A percentile compares a stretch with the other conserved stretches of the same genome.
phyloP scores from a whole-genome alignment of 192 early-diverging fungal species.

The Obelidium mucronatum region DNA sequence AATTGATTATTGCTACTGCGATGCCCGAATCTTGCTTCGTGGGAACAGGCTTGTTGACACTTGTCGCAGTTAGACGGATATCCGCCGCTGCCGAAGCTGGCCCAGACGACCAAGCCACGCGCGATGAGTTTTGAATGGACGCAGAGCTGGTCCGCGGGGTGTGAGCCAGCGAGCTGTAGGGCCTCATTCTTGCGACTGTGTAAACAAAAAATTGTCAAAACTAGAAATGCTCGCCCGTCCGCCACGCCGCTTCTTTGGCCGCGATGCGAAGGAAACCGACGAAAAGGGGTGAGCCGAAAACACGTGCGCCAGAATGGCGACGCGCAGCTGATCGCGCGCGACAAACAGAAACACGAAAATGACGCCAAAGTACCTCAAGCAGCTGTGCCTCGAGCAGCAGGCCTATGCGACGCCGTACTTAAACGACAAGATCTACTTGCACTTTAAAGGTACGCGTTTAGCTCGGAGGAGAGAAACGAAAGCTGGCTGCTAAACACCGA shows the following conservation, averaged over 20 bases:
- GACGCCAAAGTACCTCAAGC: slow-evolving; percentile 61
- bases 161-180: too few species aligned
- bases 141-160: too few species aligned
- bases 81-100: too few species aligned
- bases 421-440: slow-evolving; percentile 70
- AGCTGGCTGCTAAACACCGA: too few species aligned
- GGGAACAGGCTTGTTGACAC: too few species aligned
- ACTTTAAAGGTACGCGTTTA: slow-evolving; percentile 62
- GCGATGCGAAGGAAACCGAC: slow-evolving; percentile 44
- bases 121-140: too few species aligned
- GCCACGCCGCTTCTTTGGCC: slow-evolving; percentile 28
- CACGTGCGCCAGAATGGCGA: not conserved
- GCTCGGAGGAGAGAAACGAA: too few species aligned
- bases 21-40: not conserved
- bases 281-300: slow-evolving; percentile 46
- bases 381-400: slow-evolving; percentile 68
- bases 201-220: slow-evolving; percentile 11
- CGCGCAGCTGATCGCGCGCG: not conserved
- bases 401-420: slow-evolving; percentile 62
- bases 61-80: too few species aligned
- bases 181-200: too few species aligned
- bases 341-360: slow-evolving; percentile 61
- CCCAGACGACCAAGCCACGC: too few species aligned
- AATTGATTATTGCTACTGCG: not conserved
- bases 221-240: slow-evolving; percentile 15